Conservation (phyloP, 208 protist species). For the Blastocrithidia nonstop region DNA sequence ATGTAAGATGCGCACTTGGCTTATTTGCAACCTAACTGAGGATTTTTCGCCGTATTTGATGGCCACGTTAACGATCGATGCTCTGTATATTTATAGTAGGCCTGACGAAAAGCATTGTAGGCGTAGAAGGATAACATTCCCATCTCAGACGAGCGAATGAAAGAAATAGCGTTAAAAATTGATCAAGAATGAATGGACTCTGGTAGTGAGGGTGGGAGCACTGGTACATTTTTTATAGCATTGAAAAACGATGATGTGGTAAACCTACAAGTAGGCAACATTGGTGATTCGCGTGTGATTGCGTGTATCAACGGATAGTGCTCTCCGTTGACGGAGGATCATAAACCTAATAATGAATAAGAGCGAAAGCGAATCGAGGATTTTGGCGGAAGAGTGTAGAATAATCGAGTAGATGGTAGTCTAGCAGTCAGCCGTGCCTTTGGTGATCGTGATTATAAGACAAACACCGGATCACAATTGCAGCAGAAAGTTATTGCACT, state of each 20-base stretch:
- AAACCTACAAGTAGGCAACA: constrained; percentile 84
- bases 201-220: constrained; percentile 64
- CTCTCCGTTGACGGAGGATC: constrained; percentile 85
- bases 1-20: constrained; percentile 84
- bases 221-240: constrained; percentile 79
- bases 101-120: constrained; percentile 54
- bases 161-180: constrained; percentile 64
- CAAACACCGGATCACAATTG: constrained; percentile 36
- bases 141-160: constrained; percentile 74
- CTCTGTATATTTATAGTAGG: constrained; percentile 62
- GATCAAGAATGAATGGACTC: constrained; percentile 74
- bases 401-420: constrained; percentile 87
- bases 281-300: constrained; percentile 85
- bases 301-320: constrained; percentile 67
- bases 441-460: constrained; percentile 90
- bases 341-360: constrained; percentile 86
- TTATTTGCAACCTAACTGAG: constrained; percentile 65
- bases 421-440: constrained; percentile 89
- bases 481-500: constrained; percentile 84
- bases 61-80: constrained; percentile 82
- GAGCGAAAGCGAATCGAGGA: constrained; percentile 79
- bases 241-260: constrained; percentile 49
- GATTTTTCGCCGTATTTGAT: constrained; percentile 86
- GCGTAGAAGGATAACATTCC: constrained; percentile 31
- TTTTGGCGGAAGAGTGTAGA: constrained; percentile 83